These are phyloP conservation scores for Pleurotus citrinopileatus DNA, from an alignment of 768 basidiomycete genomes.

Conservation along the genomic window DNA sequence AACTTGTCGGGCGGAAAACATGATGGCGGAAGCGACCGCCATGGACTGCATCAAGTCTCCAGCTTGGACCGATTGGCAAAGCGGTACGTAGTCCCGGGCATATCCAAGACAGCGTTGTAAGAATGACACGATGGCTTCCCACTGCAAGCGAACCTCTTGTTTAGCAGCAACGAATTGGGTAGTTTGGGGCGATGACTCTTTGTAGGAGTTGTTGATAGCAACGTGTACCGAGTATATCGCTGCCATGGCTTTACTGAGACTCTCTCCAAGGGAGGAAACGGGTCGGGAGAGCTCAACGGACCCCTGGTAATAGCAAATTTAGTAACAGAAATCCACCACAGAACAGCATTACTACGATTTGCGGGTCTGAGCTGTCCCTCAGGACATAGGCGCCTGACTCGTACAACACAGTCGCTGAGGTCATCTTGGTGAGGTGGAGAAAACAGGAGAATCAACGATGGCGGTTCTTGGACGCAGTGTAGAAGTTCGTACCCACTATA, in stretches of 20 bases:
- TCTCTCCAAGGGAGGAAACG: constrained; percentile 1
- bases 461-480: too few species aligned
- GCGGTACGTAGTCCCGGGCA: background rate
- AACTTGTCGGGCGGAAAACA: background rate
- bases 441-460: too few species aligned
- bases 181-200: background rate
- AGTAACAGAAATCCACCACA: background rate
- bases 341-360: background rate
- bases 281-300: constrained; percentile 1
- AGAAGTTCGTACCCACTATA: too few species aligned
- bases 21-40: background rate
- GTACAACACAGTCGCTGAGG: too few species aligned
- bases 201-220: background rate
- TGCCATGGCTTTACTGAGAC: background rate
- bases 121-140: background rate
- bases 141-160: background rate
- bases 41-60: background rate
- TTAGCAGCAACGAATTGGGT: background rate
- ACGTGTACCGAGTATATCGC: background rate
- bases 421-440: too few species aligned
- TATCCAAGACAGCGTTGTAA: constrained; percentile 2
- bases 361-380: background rate
- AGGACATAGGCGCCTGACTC: background rate
- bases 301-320: background rate
- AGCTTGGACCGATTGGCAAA: background rate